phyloP scores from a whole-genome alignment of 2,329 filamentous ascomycete species.

The Colletotrichum endophyticum region DNA sequence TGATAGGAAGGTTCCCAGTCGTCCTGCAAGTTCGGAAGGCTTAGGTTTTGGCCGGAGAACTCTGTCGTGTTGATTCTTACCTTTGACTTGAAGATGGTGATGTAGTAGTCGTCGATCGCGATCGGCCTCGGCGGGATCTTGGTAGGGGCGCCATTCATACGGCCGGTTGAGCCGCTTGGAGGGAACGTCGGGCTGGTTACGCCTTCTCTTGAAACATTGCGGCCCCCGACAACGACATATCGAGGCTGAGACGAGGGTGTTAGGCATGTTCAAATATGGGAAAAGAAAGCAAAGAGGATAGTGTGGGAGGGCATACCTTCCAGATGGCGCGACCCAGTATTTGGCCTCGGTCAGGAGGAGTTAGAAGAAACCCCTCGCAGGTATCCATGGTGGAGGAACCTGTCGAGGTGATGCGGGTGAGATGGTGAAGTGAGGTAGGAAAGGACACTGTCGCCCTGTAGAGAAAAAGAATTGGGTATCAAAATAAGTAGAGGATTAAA shows the following conservation, averaged over 20 bases:
- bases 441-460: background rate
- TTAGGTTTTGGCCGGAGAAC: background rate
- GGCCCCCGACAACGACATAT: constrained; percentile 61
- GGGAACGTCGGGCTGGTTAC: constrained; percentile 40
- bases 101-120: constrained; percentile 45
- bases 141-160: constrained; percentile 38
- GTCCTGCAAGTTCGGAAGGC: constrained; percentile 40
- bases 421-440: background rate
- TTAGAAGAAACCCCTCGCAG: constrained; percentile 52
- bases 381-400: constrained; percentile 15
- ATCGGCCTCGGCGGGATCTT: constrained; percentile 35
- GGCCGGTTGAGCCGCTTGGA: constrained; percentile 40
- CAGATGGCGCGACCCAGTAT: constrained; percentile 56
- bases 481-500: background rate
- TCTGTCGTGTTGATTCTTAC: constrained; percentile 34
- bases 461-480: background rate
- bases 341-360: constrained; percentile 55
- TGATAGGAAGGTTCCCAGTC: constrained; percentile 60
- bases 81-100: constrained; percentile 63
- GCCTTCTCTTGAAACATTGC: constrained; percentile 34
- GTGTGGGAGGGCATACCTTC: constrained; percentile 47
- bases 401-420: background rate
- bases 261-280: background rate
- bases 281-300: background rate
- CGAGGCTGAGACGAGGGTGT: constrained; percentile 49